These are phyloP conservation scores for Termitomyces sp. DNA, from an alignment of 768 basidiomycete genomes.

Conservation along the genomic window DNA sequence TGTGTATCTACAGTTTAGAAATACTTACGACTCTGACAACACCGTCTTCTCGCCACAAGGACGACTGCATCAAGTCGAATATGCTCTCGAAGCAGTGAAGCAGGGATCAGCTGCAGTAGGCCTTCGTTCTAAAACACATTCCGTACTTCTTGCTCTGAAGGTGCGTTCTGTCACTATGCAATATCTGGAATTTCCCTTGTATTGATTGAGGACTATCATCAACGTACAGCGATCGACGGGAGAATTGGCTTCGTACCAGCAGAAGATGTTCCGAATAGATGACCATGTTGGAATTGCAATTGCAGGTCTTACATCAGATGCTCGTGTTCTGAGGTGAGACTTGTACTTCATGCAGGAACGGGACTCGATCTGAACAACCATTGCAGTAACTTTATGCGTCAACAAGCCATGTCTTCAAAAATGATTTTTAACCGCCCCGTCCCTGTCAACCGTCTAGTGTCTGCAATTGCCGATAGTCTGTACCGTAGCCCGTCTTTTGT, in stretches of 20 bases:
- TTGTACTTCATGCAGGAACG: background rate
- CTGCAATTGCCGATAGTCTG: constrained; percentile 92
- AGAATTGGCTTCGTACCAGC: constrained; percentile 98
- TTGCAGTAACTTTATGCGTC: constrained; percentile 95
- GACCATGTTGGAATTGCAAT: constrained; percentile 99
- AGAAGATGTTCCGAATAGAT: constrained; percentile 99
- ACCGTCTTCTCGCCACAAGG: constrained; percentile 97
- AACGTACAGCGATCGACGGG: constrained; percentile 84
- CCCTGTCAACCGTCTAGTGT: constrained; percentile 91
- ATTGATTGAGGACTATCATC: background rate
- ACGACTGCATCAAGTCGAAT: constrained; percentile 95
- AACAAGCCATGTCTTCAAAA: constrained; percentile 92
- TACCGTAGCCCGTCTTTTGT: constrained; percentile 16
- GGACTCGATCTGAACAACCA: background rate
- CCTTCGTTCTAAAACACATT: constrained; percentile 91
- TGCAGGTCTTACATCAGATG: constrained; percentile 97
- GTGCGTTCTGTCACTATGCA: constrained; percentile 37
- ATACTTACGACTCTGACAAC: constrained; percentile 98
- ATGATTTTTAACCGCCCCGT: constrained; percentile 96
- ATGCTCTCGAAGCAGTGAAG: constrained; percentile 99
- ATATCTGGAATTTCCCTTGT: background rate
- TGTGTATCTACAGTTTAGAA: constrained; percentile 64
- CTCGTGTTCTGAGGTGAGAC: constrained; percentile 87
- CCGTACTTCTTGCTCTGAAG: constrained; percentile 90
- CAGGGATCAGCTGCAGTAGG: constrained; percentile 99